Base-by-base conservation (phyloP, 2,329 filamentous ascomycete species). In the Arthrobotrys musiformis region DNA sequence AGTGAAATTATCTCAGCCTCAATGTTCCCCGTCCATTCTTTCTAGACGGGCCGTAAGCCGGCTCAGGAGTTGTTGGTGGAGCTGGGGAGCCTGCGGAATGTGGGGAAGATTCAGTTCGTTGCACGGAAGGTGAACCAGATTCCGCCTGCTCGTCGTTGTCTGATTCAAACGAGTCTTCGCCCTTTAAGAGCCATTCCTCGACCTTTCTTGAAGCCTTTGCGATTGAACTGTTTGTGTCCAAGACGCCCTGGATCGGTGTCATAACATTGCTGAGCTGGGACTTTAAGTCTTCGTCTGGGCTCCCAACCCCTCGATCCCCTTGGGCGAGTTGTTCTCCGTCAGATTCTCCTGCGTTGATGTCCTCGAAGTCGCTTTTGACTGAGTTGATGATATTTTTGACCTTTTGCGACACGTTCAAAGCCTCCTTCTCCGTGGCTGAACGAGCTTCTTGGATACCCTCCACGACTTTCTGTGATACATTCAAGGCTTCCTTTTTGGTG, bases 171-270 rank as follows among this genome's bases (percentile, higher is more conserved):
- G 64, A 63, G 26, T 76, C 72, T 4, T 58, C 70, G 1, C 56
- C 72, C 35, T 66, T 76, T 58, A 64, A 24, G n/a, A 76, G 46
- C 72, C 72, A 76, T 19, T 69, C 72, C 19, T 76, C 72, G 15
- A 76, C 72, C 22, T 76, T 76, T 40, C 24, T 76, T 15, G 72
- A 70, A 17, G 72, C 72, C 33, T 42, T 63, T 11, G 62, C 72
- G 2, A 76, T 76, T 48, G 64, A 64, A 28, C 46, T 58, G 40
- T 76, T 64, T 1, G 72, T 76, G 52, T 76, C 64, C 11, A 76
- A 44, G 13, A 76, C 24, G 8, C 44, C 46, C 46, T 40, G 54
- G 11, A 76, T 67, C 4, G 72, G 72, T 30, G 72, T 58, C 72
- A 76, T 70, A 15, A 54, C 72, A 5, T 37, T 69, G 24, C 37